Evolutionary conservation across 176 grass and related monocot species (phyloP), one percentile per base, ranked within the genome.

Genomic region (Poa annua): DNA sequence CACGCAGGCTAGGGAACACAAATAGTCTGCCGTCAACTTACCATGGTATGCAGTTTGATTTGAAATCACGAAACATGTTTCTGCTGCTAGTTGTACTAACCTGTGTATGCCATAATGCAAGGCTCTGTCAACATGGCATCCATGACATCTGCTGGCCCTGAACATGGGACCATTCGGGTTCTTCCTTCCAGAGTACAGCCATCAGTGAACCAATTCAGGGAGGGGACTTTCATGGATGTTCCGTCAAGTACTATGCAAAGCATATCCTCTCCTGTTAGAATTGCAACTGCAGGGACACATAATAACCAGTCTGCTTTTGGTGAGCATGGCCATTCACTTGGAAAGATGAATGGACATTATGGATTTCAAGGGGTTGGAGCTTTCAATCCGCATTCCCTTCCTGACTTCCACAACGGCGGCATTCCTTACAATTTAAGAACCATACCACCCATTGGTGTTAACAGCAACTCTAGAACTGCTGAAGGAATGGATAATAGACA

Each of bases 331-430:
- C 78, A 91, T 75, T 91, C 92, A 63, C 45, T 92, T 52, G 82
- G 86, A 74, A 89, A 87, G 85, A 87, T 88, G 82, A 88, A 88
- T 34, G 66, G 66, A 1, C 66, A 66, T 82, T 91, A 84, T 52
- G 90, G 86, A 67, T 80, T 91, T 79, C 88, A 92, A 83, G 86
- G 85, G 48, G 49, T 83, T 20, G 47, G 50, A 76, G 69, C 77
- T 77, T 91, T 89, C 66, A 88, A 94, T 83, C 89, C 92, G 76
- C 79, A 94, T 77, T 94, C 95, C 76, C 90, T 94, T 19, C 90
- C 95, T 47, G 95, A 94, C 2, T 88, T 83, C 56, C 82, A 84
- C 47, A 86, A 91, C 25, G 83, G 85, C 80, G 84, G 82, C 62
- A 49, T 89, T 62, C 76, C 81, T 11, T 94, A 88, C 71, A 89